Evolutionary conservation across 805 yeast species (phyloP).

Genomic region (Saccharomyces jurei): DNA sequence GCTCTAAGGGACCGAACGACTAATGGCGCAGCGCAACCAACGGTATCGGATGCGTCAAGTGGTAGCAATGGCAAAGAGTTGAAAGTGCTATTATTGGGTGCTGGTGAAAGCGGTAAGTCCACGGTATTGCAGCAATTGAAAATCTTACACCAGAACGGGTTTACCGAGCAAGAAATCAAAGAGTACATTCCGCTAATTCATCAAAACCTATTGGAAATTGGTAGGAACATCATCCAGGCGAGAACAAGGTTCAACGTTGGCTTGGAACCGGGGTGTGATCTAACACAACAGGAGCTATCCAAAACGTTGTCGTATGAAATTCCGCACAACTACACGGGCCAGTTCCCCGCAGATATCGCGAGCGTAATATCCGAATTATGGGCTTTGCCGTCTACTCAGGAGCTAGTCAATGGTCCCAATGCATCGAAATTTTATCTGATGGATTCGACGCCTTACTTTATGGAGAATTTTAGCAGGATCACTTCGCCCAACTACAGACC

Average conservation of each 20-base stretch:
- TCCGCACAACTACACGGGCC: background rate
- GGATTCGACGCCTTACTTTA: constrained; percentile 78
- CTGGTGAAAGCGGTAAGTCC: constrained; percentile 49
- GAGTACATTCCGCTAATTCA: constrained; percentile 75
- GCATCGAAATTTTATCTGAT: constrained; percentile 69
- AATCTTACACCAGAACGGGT: constrained; percentile 31
- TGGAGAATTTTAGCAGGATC: constrained; percentile 52
- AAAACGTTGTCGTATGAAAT: background rate
- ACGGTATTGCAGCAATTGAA: constrained; percentile 35
- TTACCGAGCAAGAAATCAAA: constrained; percentile 46
- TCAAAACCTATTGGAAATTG: constrained; percentile 69
- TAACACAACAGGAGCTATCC: constrained; percentile 26
- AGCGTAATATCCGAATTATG: constrained; percentile 45
- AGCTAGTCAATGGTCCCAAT: constrained; percentile 45
- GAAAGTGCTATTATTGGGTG: constrained; percentile 72
- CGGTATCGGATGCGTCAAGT: background rate
- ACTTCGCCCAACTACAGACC: constrained; percentile 56
- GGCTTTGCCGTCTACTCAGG: constrained; percentile 47
- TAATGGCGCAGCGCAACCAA: background rate
- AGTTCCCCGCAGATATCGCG: constrained; percentile 43
- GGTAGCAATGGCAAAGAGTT: constrained; percentile 12
- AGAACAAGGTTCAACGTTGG: constrained; percentile 40
- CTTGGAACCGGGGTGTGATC: constrained; percentile 28
- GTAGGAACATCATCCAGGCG: constrained; percentile 62
- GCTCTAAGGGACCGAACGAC: background rate